These are phyloP conservation scores for Clavariopsis aquatica DNA, from an alignment of 495 filamentous ascomycete genomes.

Conservation along the genomic window DNA sequence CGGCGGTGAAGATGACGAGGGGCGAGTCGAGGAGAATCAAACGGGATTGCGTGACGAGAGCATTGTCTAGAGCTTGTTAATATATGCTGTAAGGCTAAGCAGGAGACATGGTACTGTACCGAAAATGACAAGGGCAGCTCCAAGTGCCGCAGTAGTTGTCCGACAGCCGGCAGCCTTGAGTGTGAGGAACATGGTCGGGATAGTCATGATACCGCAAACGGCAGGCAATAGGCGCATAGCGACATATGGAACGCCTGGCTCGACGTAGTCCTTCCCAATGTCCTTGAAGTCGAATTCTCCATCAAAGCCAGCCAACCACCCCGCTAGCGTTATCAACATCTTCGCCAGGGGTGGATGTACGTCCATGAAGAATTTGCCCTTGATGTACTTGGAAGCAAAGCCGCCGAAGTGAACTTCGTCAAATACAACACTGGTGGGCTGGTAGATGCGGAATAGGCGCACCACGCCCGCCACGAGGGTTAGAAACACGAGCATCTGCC, in stretches of 20 bases:
- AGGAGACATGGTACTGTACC: slow-evolving; percentile 55
- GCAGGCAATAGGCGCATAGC: slow-evolving; percentile 95
- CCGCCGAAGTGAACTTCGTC: slow-evolving; percentile 99
- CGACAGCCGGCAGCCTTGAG: slow-evolving; percentile 88
- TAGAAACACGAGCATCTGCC: slow-evolving; percentile 68
- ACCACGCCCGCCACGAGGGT: slow-evolving; percentile 77
- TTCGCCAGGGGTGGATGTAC: slow-evolving; percentile 98
- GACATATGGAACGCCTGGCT: slow-evolving; percentile 93
- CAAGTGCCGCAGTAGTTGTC: slow-evolving; percentile 77
- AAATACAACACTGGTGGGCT: slow-evolving; percentile 94
- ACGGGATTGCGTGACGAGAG: slow-evolving; percentile 88
- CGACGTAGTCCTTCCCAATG: slow-evolving; percentile 97
- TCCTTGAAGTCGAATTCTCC: slow-evolving; percentile 99
- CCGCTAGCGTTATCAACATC: slow-evolving; percentile 89
- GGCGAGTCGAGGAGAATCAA: slow-evolving; percentile 96
- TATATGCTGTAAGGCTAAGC: not conserved
- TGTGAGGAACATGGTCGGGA: slow-evolving; percentile 91
- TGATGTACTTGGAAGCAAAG: slow-evolving; percentile 98
- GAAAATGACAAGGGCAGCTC: slow-evolving; percentile 84
- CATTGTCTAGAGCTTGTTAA: slow-evolving; percentile 68
- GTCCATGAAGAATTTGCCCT: slow-evolving; percentile 98
- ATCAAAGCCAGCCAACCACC: slow-evolving; percentile 92
- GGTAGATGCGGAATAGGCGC: slow-evolving; percentile 91
- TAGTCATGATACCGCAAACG: slow-evolving; percentile 78
- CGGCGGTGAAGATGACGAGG: slow-evolving; percentile 86